Evolutionary conservation across 352 stramenopile genomes (phyloP).

Genomic region (Blastocystis sp.): DNA sequence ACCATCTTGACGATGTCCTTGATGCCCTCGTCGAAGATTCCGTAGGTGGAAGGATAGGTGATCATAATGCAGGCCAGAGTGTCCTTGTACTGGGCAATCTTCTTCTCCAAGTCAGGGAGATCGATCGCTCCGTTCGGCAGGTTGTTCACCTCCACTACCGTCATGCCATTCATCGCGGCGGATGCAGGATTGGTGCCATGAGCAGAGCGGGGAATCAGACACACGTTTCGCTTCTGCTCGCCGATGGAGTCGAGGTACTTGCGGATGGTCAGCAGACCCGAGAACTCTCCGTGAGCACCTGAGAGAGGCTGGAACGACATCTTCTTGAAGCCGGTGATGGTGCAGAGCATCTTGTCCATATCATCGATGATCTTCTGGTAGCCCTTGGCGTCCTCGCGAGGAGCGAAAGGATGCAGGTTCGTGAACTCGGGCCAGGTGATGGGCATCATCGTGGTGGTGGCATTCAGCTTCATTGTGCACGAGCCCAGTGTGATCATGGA

Average conservation of each 20-base stretch:
- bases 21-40: conserved; percentile 94
- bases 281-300: conserved; percentile 93
- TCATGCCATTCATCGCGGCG: conserved; percentile 95
- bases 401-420: conserved; percentile 95
- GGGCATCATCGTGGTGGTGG: conserved; percentile 89
- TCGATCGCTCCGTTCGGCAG: conserved; percentile 87
- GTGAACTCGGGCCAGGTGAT: conserved; percentile 92
- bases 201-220: conserved; percentile 92
- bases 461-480: conserved; percentile 99
- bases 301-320: conserved; percentile 95
- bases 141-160: conserved; percentile 89
- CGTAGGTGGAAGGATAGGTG: conserved; percentile 97
- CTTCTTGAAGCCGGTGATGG: conserved; percentile 95
- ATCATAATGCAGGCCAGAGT: conserved; percentile 96
- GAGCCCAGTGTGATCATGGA: conserved; percentile 99
- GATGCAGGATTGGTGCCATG: conserved; percentile 95
- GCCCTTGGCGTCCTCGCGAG: conserved; percentile 83
- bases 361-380: conserved; percentile 92
- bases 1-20: conserved; percentile 89
- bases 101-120: conserved; percentile 83
- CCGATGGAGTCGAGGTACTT: conserved; percentile 84
- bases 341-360: conserved; percentile 72
- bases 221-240: conserved; percentile 89
- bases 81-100: conserved; percentile 88
- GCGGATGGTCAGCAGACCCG: conserved; percentile 89